phyloP scores from a whole-genome alignment of 164 flowering plant species.

The Liriodendron chinense region DNA sequence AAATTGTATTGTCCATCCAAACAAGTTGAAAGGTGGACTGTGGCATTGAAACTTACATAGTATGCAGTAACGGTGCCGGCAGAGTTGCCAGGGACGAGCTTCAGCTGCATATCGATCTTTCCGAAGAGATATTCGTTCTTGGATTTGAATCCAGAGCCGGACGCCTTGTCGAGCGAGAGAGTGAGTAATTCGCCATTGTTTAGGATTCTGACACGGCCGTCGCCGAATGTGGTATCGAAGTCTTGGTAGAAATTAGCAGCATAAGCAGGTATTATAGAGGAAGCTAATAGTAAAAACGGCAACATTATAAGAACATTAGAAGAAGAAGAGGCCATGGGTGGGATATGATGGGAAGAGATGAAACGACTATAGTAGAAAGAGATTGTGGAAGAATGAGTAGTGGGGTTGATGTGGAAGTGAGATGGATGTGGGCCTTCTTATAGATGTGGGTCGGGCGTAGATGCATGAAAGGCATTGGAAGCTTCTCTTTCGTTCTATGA shows the following conservation, averaged over 20 bases:
- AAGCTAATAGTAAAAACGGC: not conserved
- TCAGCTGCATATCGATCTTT: slow-evolving; percentile 10
- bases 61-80: slow-evolving; percentile 10
- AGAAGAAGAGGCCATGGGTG: not conserved
- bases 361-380: not conserved
- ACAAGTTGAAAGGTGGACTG: not conserved
- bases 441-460: not conserved
- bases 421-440: not conserved
- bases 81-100: slow-evolving; percentile 12
- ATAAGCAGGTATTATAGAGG: not conserved
- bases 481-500: not conserved
- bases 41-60: slow-evolving; percentile 3
- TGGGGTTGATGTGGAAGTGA: not conserved
- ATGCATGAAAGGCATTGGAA: not conserved
- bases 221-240: slow-evolving; percentile 11
- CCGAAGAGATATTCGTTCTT: slow-evolving; percentile 10
- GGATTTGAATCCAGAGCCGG: slow-evolving; percentile 9
- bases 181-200: slow-evolving; percentile 9
- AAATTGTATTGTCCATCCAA: not conserved
- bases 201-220: slow-evolving; percentile 1
- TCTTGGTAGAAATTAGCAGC: slow-evolving; percentile 16
- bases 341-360: not conserved
- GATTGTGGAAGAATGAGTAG: not conserved
- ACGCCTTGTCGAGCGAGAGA: slow-evolving; percentile 5
- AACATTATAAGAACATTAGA: not conserved